These are phyloP conservation scores for Dipteronia sinensis DNA, from an alignment of 345 rosid species.

Conservation along the genomic window DNA sequence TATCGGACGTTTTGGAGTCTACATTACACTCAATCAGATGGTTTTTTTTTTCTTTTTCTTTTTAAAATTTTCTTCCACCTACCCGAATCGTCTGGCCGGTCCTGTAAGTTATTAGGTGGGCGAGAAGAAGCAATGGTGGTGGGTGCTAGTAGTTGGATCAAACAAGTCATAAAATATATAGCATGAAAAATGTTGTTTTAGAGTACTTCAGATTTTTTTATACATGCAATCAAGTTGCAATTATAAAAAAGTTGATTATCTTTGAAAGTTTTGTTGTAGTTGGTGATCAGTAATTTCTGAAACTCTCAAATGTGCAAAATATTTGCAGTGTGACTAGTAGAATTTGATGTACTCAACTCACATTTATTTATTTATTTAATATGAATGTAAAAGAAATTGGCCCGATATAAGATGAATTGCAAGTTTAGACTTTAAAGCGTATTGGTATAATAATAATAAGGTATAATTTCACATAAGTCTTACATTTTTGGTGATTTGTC, in stretches of 20 bases:
- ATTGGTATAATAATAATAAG: too few relatives aligned
- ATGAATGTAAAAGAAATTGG: too few relatives aligned
- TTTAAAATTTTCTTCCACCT: neutral
- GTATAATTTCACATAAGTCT: too few relatives aligned
- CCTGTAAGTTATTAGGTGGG: slow-evolving; percentile 8
- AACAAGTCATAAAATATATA: neutral
- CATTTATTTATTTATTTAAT: too few relatives aligned
- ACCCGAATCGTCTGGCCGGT: neutral
- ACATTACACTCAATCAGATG: neutral
- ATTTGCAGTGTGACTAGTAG: too few relatives aligned
- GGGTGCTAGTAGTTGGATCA: slow-evolving; percentile 16
- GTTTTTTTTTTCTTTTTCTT: neutral
- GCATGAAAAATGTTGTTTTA: slow-evolving; percentile 18
- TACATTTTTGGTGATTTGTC: too few relatives aligned
- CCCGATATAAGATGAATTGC: too few relatives aligned
- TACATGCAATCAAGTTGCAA: slow-evolving; percentile 13
- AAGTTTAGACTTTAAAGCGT: too few relatives aligned
- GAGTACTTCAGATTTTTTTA: neutral
- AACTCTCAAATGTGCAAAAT: too few relatives aligned
- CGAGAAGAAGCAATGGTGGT: neutral
- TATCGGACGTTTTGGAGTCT: neutral
- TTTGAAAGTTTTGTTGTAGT: neutral
- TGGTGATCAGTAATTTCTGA: neutral
- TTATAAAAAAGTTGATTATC: neutral
- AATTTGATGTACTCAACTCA: too few relatives aligned